A percentile compares a stretch with the other conserved stretches of the same genome.
Evolutionary conservation across 73 alveolate species (phyloP).

Genomic region (Blepharisma japonicum): DNA sequence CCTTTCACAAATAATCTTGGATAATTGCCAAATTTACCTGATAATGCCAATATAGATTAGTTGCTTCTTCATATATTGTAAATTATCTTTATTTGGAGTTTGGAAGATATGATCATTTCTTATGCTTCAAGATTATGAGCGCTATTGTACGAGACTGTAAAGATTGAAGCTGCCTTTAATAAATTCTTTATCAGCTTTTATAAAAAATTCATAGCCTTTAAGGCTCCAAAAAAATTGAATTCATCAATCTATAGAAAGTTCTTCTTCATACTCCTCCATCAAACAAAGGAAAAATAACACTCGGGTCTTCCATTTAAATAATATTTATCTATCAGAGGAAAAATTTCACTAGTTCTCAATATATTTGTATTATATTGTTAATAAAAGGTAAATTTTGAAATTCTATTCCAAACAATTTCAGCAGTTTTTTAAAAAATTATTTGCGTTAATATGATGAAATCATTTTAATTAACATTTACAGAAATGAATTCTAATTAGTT

Average conservation of each 20-base stretch:
- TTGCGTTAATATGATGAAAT: too few species aligned
- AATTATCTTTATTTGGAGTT: constrained; percentile 89
- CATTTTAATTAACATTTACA: too few species aligned
- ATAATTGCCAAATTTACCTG: constrained; percentile 93
- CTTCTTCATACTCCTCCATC: constrained; percentile 16
- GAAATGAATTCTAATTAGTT: too few species aligned
- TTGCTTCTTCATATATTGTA: constrained; percentile 84
- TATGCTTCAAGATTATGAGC: constrained; percentile 58
- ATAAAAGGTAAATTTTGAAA: too few species aligned
- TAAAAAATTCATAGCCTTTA: constrained; percentile 89
- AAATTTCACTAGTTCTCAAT: too few species aligned
- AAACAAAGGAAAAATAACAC: too few species aligned
- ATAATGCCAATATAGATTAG: constrained; percentile 92
- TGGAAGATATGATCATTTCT: constrained; percentile 87
- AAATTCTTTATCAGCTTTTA: constrained; percentile 88
- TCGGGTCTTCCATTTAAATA: too few species aligned
- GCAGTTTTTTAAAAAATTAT: too few species aligned
- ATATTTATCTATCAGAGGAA: too few species aligned
- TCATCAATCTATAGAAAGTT: constrained; percentile 40
- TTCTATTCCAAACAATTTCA: too few species aligned
- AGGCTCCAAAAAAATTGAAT: constrained; percentile 89
- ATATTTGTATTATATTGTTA: too few species aligned
- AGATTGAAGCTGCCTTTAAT: constrained; percentile 78
- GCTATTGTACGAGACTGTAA: constrained; percentile 59
- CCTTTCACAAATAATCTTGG: constrained; percentile 93